Percentiles rank a stretch among this genome's conserved stretches.
These are phyloP conservation scores for Metarhizium humberi DNA, from an alignment of 2,329 filamentous ascomycete genomes.

Conservation along the genomic window DNA sequence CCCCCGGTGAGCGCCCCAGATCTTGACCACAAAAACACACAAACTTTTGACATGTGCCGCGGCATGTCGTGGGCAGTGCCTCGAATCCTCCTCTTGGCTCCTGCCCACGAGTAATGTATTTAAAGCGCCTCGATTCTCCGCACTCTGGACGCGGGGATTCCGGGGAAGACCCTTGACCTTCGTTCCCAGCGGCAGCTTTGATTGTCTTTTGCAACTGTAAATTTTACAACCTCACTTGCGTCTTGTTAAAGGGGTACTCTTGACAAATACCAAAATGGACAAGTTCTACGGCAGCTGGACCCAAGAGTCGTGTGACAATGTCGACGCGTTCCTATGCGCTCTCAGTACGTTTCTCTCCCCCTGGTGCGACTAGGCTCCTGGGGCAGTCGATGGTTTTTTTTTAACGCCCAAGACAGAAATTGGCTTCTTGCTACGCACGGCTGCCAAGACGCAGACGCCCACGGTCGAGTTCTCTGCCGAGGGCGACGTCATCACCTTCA, in stretches of 20 bases:
- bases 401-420: neutral
- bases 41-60: conserved; percentile 1
- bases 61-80: neutral
- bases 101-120: neutral
- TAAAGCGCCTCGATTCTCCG: neutral
- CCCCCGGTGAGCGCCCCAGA: neutral
- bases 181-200: neutral
- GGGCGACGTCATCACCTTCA: neutral
- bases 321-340: conserved; percentile 1
- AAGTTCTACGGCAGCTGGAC: conserved; percentile 1
- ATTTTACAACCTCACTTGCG: neutral
- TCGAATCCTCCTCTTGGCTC: neutral
- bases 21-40: neutral
- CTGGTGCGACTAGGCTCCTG: too few relatives aligned
- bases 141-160: neutral
- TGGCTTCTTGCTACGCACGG: neutral
- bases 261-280: neutral
- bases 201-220: neutral
- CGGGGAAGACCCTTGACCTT: neutral
- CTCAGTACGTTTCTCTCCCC: neutral
- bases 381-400: neutral
- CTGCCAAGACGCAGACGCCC: conserved; percentile 1
- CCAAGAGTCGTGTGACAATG: conserved; percentile 1
- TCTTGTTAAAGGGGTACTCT: neutral
- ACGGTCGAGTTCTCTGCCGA: neutral